A percentile compares a stretch with the other conserved stretches of the same genome.
phyloP scores from a whole-genome alignment of 2,329 filamentous ascomycete genomes.

The Diaporthe vaccinii region DNA sequence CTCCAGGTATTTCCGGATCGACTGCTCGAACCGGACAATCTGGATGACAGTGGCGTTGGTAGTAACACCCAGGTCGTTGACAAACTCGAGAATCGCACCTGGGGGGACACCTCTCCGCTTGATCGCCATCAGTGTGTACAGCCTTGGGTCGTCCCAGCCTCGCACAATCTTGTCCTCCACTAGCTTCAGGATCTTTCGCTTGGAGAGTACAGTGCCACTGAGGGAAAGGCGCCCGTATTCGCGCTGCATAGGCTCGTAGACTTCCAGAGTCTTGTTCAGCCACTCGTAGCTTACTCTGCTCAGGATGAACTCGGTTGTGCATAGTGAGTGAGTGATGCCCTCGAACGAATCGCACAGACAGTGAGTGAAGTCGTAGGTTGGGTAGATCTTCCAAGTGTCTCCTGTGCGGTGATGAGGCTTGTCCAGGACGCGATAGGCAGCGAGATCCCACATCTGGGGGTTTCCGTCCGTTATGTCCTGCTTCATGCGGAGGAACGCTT shows the following conservation, averaged over 20 bases:
- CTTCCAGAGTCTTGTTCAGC: conserved; percentile 83
- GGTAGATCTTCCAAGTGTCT: conserved; percentile 90
- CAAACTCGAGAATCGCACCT: conserved; percentile 88
- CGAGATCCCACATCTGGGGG: conserved; percentile 96
- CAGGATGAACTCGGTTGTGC: conserved; percentile 41
- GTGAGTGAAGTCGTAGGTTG: conserved; percentile 93
- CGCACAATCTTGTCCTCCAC: conserved; percentile 79
- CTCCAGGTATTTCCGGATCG: conserved; percentile 88
- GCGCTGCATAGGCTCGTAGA: conserved; percentile 94
- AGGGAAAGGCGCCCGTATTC: conserved; percentile 78
- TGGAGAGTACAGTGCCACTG: conserved; percentile 87
- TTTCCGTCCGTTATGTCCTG: conserved; percentile 87
- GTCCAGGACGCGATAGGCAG: conserved; percentile 85
- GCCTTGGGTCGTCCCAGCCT: conserved; percentile 90
- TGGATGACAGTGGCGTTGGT: conserved; percentile 85
- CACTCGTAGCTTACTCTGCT: conserved; percentile 86
- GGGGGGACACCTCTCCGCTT: conserved; percentile 89
- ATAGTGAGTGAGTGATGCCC: conserved; percentile 78
- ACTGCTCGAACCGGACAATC: conserved; percentile 85
- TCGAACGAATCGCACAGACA: conserved; percentile 95
- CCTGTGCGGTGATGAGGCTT: conserved; percentile 83
- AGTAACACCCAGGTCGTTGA: conserved; percentile 92
- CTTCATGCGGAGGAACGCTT: conserved; percentile 93
- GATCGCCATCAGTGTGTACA: conserved; percentile 89
- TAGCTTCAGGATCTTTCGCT: conserved; percentile 85